phyloP scores from a whole-genome alignment of 495 filamentous ascomycete genomes.

The Hyphodiscus hymeniophilus region DNA sequence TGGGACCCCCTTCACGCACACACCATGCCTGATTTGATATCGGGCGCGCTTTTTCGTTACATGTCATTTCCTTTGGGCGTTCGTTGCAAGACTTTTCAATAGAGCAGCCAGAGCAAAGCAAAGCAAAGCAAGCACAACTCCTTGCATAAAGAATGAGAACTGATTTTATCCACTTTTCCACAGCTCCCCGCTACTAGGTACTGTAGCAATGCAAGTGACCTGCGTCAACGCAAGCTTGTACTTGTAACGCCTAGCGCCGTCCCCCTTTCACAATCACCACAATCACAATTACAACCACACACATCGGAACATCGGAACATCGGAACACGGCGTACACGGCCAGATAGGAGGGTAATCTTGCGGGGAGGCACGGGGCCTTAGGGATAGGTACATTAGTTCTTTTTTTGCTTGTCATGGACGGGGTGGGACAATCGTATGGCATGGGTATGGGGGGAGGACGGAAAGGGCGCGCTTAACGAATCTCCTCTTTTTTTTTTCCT shows the following conservation, averaged over 20 bases:
- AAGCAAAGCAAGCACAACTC: neutral
- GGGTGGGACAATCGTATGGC: neutral
- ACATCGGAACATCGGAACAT: neutral
- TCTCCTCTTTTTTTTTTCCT: conserved; percentile 6
- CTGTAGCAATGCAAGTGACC: conserved; percentile 21
- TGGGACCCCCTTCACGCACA: neutral
- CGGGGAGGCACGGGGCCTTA: neutral
- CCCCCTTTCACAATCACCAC: neutral
- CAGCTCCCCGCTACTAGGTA: conserved; percentile 20
- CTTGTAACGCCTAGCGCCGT: conserved; percentile 5
- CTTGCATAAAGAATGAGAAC: conserved; percentile 20
- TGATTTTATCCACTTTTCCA: conserved; percentile 18
- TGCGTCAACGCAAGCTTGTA: conserved; percentile 19
- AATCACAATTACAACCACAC: neutral
- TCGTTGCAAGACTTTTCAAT: too few relatives aligned
- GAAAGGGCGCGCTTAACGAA: conserved; percentile 1
- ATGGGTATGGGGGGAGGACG: neutral
- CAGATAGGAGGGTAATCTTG: neutral
- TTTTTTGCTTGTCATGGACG: neutral
- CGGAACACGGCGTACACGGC: conserved; percentile 1
- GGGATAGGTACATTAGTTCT: neutral
- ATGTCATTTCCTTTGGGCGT: neutral
- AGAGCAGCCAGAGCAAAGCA: neutral
- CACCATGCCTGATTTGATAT: neutral
- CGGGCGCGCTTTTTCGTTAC: too few relatives aligned